Percentiles rank a stretch among this genome's conserved stretches.
Evolutionary conservation across 108 stramenopile genomes (phyloP).

Genomic region (Bacterosira constricta): DNA sequence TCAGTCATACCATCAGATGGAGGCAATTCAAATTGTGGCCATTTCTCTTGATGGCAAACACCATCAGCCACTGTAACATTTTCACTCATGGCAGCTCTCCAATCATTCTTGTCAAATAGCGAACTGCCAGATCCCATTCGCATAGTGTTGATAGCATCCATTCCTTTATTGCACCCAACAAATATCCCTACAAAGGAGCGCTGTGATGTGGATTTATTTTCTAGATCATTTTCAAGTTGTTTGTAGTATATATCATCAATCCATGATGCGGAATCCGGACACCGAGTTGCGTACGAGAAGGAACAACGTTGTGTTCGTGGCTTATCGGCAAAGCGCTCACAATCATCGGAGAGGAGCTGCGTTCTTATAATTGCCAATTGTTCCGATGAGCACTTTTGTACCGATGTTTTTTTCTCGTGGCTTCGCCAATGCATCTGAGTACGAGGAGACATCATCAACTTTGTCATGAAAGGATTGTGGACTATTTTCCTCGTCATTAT

Average conservation of each 20-base stretch:
- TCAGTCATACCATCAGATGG: background rate
- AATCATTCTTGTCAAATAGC: slow-evolving; percentile 35
- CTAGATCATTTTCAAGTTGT: background rate
- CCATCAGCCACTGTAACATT: slow-evolving; percentile 7
- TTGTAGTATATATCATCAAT: slow-evolving; percentile 34
- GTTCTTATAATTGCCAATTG: slow-evolving; percentile 13
- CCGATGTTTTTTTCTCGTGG: too few species aligned
- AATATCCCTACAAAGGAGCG: slow-evolving; percentile 32
- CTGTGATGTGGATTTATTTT: background rate
- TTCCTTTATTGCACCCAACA: slow-evolving; percentile 77
- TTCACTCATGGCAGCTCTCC: slow-evolving; percentile 39
- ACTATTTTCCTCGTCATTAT: too few species aligned
- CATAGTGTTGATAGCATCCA: slow-evolving; percentile 66
- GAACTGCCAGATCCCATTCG: slow-evolving; percentile 54
- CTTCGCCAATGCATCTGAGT: too few species aligned
- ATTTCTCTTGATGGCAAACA: slow-evolving; percentile 34
- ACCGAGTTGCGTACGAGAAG: slow-evolving; percentile 45
- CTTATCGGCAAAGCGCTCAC: background rate
- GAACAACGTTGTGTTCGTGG: slow-evolving; percentile 30
- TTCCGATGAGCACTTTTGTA: slow-evolving; percentile 12
- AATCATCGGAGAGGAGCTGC: slow-evolving; percentile 20
- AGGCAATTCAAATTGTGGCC: slow-evolving; percentile 7
- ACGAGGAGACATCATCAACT: too few species aligned
- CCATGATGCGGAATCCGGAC: slow-evolving; percentile 47
- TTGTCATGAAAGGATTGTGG: too few species aligned